phyloP scores from a whole-genome alignment of 78 protist species.

The slime mould (Dictyostelium discoideum) region DNA sequence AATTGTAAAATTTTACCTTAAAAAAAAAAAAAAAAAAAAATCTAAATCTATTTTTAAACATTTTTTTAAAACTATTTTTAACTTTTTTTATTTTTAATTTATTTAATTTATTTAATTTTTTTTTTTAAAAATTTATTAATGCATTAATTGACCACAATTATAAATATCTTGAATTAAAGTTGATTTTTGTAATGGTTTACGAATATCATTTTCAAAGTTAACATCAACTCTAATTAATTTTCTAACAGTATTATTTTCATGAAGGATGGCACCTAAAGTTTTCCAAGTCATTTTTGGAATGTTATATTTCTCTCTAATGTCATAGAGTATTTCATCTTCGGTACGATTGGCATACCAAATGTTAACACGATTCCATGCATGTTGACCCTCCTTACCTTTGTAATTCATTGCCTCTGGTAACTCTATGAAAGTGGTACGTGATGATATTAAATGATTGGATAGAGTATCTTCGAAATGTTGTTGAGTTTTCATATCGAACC shows the following conservation, averaged over 20 bases:
- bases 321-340: conserved; percentile 37
- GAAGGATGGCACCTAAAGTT: conserved; percentile 44
- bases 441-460: neutral
- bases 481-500: conserved; percentile 67
- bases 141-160: conserved; percentile 1
- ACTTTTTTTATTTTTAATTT: neutral
- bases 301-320: conserved; percentile 9
- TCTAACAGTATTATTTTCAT: conserved; percentile 64
- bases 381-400: conserved; percentile 42
- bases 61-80: neutral
- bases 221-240: conserved; percentile 72
- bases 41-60: neutral
- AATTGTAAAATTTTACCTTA: neutral
- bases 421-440: conserved; percentile 51
- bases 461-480: conserved; percentile 48
- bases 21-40: neutral
- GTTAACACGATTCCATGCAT: conserved; percentile 7
- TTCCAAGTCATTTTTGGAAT: conserved; percentile 68
- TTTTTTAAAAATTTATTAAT: neutral
- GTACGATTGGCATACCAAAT: conserved; percentile 43
- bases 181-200: neutral
- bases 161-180: neutral
- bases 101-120: neutral
- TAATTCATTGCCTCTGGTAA: conserved; percentile 61
- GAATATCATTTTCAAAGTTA: neutral